phyloP scores from a whole-genome alignment of 2,329 filamentous ascomycete species.

The Epichloe bromicola region DNA sequence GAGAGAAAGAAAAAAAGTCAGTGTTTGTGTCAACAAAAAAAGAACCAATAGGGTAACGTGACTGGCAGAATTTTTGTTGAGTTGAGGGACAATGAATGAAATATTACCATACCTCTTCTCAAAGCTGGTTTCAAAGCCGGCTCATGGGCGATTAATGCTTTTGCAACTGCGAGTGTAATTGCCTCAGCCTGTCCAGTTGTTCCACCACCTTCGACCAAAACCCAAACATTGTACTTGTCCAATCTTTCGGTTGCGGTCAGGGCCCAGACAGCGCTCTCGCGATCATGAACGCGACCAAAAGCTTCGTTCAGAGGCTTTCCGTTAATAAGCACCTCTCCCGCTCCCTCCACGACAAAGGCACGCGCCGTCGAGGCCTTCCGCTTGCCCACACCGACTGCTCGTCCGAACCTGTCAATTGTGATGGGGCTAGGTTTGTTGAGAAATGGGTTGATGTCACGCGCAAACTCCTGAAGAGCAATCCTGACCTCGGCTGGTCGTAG shows the following conservation, averaged over 20 bases:
- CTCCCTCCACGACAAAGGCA: conserved; percentile 83
- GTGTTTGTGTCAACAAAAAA: background rate
- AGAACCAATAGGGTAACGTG: background rate
- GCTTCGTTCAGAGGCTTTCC: conserved; percentile 70
- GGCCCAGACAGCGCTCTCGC: conserved; percentile 88
- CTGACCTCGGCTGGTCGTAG: conserved; percentile 60
- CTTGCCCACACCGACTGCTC: conserved; percentile 67
- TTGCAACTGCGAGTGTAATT: conserved; percentile 77
- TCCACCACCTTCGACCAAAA: conserved; percentile 70
- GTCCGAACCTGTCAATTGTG: conserved; percentile 61
- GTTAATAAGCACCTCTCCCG: conserved; percentile 81
- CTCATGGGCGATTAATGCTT: conserved; percentile 81
- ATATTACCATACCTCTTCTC: conserved; percentile 59
- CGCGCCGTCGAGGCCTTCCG: conserved; percentile 79
- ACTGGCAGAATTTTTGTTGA: background rate
- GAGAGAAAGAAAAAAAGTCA: background rate
- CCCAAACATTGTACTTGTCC: conserved; percentile 97
- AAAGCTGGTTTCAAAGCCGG: conserved; percentile 79
- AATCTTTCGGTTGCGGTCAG: conserved; percentile 68
- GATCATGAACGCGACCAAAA: conserved; percentile 82
- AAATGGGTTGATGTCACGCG: conserved; percentile 60
- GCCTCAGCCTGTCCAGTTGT: conserved; percentile 94
- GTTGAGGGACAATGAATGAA: background rate
- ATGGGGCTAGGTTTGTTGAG: conserved; percentile 49
- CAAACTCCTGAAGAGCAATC: conserved; percentile 54